These are phyloP conservation scores for Podospora comata DNA, from an alignment of 495 filamentous ascomycete genomes.

Conservation along the genomic window DNA sequence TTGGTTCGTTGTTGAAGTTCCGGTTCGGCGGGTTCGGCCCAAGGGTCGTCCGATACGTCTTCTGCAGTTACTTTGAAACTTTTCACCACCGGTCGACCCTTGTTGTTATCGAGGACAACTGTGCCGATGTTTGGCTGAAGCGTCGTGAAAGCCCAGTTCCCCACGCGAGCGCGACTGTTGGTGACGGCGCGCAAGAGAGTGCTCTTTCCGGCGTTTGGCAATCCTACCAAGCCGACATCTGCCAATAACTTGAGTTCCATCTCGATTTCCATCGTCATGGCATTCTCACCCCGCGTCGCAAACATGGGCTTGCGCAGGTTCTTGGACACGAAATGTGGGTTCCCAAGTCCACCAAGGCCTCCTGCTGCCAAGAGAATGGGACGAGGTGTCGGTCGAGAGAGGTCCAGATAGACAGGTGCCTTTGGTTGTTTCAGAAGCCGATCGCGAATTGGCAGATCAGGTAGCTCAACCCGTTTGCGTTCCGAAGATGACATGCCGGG, in stretches of 20 bases:
- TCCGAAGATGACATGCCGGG: conserved; percentile 67
- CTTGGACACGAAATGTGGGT: conserved; percentile 82
- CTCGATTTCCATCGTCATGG: conserved; percentile 73
- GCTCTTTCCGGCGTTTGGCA: conserved; percentile 95
- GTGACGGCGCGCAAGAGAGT: conserved; percentile 84
- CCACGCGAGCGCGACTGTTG: conserved; percentile 80
- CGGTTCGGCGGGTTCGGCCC: conserved; percentile 31
- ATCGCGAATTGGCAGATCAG: conserved; percentile 55
- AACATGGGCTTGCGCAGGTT: conserved; percentile 70
- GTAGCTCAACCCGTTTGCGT: conserved; percentile 56
- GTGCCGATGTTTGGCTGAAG: conserved; percentile 92
- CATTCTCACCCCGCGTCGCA: conserved; percentile 79
- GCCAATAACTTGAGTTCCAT: conserved; percentile 93
- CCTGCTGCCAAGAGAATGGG: conserved; percentile 90
- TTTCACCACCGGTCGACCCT: conserved; percentile 54
- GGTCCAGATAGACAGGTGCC: conserved; percentile 74
- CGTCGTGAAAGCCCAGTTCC: conserved; percentile 96
- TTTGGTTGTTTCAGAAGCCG: conserved; percentile 61
- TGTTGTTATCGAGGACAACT: conserved; percentile 80
- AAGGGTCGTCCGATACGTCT: conserved; percentile 35
- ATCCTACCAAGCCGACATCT: conserved; percentile 88
- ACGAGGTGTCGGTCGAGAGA: conserved; percentile 72
- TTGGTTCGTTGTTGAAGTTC: conserved; percentile 56
- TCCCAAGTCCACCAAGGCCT: conserved; percentile 84
- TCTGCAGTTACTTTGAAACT: conserved; percentile 24